Conservation (phyloP, 1,284 basidiomycete genomes). For the Sporisorium iseilematis-ciliati region DNA sequence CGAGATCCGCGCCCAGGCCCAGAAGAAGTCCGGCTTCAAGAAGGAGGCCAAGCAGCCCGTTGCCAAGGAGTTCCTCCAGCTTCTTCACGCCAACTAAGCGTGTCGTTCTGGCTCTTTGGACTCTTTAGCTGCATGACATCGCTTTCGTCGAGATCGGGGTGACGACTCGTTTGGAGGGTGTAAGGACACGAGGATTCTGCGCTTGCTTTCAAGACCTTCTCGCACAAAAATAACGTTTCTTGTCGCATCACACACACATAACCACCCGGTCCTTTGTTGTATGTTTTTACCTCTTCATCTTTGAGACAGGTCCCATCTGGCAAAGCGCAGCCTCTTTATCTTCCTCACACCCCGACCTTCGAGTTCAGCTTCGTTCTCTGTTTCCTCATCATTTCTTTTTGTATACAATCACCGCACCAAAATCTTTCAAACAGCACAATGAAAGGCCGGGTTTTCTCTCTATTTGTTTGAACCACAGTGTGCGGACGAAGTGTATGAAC, state of each 20-base stretch:
- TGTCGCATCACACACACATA: constrained; percentile 10
- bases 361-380: too few species aligned
- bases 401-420: too few species aligned
- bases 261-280: constrained; percentile 45
- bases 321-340: constrained; percentile 1
- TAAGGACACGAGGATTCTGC: background rate
- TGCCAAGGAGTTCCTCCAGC: constrained; percentile 86
- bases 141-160: background rate
- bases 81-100: constrained; percentile 72
- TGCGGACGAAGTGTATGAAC: too few species aligned
- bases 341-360: too few species aligned
- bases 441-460: too few species aligned
- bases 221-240: constrained; percentile 9
- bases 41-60: constrained; percentile 73
- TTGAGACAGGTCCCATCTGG: background rate
- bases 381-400: too few species aligned
- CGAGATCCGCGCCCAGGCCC: constrained; percentile 64
- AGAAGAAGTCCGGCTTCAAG: constrained; percentile 63
- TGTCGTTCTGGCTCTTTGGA: background rate
- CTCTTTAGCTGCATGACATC: constrained; percentile 25
- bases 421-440: too few species aligned
- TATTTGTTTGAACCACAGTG: too few species aligned
- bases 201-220: constrained; percentile 9
- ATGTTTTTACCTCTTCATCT: constrained; percentile 10
- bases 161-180: constrained; percentile 9